Evolutionary conservation across 164 flowering plant genomes (phyloP).

Genomic region (Dillenia suffruticosa): DNA sequence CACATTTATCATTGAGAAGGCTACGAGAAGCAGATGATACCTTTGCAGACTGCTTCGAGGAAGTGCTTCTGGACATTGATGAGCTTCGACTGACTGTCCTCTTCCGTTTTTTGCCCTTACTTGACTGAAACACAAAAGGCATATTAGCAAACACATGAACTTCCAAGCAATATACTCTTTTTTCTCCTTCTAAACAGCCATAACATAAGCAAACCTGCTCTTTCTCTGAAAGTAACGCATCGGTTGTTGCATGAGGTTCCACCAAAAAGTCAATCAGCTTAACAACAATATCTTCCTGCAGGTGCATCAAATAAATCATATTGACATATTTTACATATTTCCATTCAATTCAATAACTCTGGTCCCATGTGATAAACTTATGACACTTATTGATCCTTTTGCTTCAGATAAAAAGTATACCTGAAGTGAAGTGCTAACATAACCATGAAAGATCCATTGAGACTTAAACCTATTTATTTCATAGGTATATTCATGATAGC

Average conservation of each 20-base stretch:
- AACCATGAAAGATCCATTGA: too few species aligned
- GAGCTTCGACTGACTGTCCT: conserved; percentile 37
- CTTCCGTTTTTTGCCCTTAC: conserved; percentile 63
- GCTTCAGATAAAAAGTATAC: background rate
- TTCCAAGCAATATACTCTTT: background rate
- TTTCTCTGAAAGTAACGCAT: conserved; percentile 66
- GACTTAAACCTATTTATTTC: background rate
- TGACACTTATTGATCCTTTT: background rate
- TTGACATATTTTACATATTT: conserved; percentile 2
- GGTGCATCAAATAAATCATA: background rate
- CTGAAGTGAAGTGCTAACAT: too few species aligned
- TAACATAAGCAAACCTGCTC: conserved; percentile 48
- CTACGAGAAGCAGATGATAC: conserved; percentile 26
- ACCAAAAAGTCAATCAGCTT: conserved; percentile 80
- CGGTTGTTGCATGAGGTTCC: conserved; percentile 69
- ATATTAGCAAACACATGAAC: background rate
- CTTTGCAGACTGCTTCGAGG: conserved; percentile 55
- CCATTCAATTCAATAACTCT: background rate
- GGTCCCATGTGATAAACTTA: background rate
- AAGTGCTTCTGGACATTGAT: conserved; percentile 38
- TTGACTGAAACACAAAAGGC: conserved; percentile 33
- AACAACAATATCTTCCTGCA: conserved; percentile 81
- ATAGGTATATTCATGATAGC: background rate
- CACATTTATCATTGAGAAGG: background rate
- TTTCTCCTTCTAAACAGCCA: background rate